These are phyloP conservation scores for Colletotrichum sp. DNA, from an alignment of 2,329 filamentous ascomycete species.

Conservation along the genomic window DNA sequence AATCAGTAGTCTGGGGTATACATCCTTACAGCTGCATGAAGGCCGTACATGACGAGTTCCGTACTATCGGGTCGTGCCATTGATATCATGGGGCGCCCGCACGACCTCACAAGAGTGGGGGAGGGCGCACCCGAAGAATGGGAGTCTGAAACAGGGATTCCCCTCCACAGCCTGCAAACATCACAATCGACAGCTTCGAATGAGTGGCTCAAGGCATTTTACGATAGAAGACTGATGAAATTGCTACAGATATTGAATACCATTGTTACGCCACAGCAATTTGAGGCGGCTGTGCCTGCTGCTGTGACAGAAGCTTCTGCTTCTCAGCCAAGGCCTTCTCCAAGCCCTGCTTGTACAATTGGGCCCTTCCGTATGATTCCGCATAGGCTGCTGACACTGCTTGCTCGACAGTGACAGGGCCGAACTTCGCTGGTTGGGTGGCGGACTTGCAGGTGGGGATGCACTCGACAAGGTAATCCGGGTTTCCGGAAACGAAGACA, in stretches of 20 bases:
- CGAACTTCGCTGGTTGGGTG: conserved; percentile 30
- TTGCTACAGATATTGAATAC: not conserved
- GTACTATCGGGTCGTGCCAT: not conserved
- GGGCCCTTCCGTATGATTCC: conserved; percentile 34
- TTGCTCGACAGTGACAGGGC: conserved; percentile 35
- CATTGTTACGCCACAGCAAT: not conserved
- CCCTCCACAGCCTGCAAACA: not conserved
- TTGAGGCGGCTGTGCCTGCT: not conserved
- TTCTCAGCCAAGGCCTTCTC: conserved; percentile 17
- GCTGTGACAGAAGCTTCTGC: not conserved
- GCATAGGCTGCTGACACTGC: conserved; percentile 36
- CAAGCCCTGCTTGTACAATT: conserved; percentile 35
- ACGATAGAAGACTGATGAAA: not conserved
- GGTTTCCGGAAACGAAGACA: conserved; percentile 61
- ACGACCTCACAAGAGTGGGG: not conserved
- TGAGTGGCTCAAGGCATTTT: not conserved
- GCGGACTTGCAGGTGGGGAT: conserved; percentile 33
- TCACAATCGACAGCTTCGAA: not conserved
- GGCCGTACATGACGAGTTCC: not conserved
- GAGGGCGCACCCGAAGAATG: not conserved
- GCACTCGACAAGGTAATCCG: conserved; percentile 43
- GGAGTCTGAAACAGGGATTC: not conserved
- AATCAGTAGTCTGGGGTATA: not conserved
- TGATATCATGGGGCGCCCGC: not conserved
- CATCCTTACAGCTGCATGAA: not conserved